Evolutionary conservation across 2,329 filamentous ascomycete genomes (phyloP).

Genomic region (Diaporthe batatas): DNA sequence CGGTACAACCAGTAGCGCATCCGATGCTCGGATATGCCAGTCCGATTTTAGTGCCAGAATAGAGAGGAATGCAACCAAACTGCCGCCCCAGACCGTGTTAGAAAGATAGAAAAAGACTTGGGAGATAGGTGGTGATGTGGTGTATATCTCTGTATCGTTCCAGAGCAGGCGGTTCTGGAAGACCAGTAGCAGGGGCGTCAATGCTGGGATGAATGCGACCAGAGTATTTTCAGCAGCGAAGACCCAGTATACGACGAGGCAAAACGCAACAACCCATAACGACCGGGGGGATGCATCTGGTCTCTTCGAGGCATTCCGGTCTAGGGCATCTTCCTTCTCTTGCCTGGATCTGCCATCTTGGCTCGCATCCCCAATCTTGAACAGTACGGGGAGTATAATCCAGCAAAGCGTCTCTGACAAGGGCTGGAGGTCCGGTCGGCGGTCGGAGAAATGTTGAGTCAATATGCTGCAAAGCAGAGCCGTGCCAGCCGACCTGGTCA

Average conservation of each 20-base stretch:
- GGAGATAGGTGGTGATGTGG: not conserved
- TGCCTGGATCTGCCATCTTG: constrained; percentile 33
- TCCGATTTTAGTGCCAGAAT: constrained; percentile 46
- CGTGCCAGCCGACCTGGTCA: constrained; percentile 43
- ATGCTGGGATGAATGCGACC: constrained; percentile 46
- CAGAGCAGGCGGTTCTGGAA: constrained; percentile 44
- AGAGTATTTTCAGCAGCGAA: constrained; percentile 45
- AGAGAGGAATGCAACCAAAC: constrained; percentile 45
- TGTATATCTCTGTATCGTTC: not conserved
- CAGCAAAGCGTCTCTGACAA: constrained; percentile 53
- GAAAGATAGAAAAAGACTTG: not conserved
- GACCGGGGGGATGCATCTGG: constrained; percentile 12
- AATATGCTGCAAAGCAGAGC: constrained; percentile 48
- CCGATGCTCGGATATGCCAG: constrained; percentile 43
- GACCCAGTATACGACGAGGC: constrained; percentile 44
- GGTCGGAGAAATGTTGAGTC: constrained; percentile 43
- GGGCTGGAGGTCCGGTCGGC: constrained; percentile 46
- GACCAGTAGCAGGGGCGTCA: constrained; percentile 50
- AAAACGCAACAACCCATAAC: constrained; percentile 42
- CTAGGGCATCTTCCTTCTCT: not conserved
- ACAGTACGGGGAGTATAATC: constrained; percentile 48
- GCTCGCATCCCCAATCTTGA: not conserved
- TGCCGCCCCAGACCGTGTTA: constrained; percentile 46
- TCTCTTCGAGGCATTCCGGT: not conserved
- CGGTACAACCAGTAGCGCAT: constrained; percentile 48